A percentile compares a stretch with the other conserved stretches of the same genome.
phyloP scores from a whole-genome alignment of 1,139 yeast species.

The Blastobotrys persicus region DNA sequence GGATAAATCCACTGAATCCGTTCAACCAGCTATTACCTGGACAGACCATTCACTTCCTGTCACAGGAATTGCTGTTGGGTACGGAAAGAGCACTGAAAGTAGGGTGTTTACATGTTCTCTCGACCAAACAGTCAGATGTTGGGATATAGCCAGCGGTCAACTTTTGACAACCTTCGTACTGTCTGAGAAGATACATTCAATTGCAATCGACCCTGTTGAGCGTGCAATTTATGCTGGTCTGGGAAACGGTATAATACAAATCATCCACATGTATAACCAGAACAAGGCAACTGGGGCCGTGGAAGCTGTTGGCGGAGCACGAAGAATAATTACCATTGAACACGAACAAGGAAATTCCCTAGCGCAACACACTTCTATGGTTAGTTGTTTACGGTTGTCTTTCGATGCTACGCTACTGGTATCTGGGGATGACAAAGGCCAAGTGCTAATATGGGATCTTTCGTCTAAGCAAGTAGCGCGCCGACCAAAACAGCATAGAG shows the following conservation, averaged over 20 bases:
- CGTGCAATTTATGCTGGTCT: conserved; percentile 73
- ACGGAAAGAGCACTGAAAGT: conserved; percentile 56
- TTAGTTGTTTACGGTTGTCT: conserved; percentile 58
- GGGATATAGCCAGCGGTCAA: conserved; percentile 36
- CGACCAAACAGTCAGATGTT: conserved; percentile 69
- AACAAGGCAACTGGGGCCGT: conserved; percentile 46
- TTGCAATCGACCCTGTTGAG: conserved; percentile 80
- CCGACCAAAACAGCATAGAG: conserved; percentile 53
- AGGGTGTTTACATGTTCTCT: conserved; percentile 67
- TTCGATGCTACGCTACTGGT: conserved; percentile 73
- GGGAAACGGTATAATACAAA: conserved; percentile 57
- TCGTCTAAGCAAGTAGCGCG: conserved; percentile 74
- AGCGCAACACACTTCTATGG: conserved; percentile 34
- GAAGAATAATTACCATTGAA: conserved; percentile 38
- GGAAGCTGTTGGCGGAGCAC: conserved; percentile 60
- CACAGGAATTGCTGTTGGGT: conserved; percentile 56
- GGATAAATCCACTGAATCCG: conserved; percentile 31
- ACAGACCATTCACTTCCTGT: conserved; percentile 78
- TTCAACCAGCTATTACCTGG: conserved; percentile 49
- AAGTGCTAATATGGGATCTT: conserved; percentile 66
- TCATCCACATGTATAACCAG: conserved; percentile 55
- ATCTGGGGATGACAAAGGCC: conserved; percentile 73
- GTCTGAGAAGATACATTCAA: conserved; percentile 53
- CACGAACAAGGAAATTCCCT: conserved; percentile 20
- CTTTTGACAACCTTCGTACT: conserved; percentile 71